Percentiles rank a stretch among this genome's conserved stretches.
These are phyloP conservation scores for Pittosporum tobira DNA, from an alignment of 129 eudicot species.

Conservation along the genomic window DNA sequence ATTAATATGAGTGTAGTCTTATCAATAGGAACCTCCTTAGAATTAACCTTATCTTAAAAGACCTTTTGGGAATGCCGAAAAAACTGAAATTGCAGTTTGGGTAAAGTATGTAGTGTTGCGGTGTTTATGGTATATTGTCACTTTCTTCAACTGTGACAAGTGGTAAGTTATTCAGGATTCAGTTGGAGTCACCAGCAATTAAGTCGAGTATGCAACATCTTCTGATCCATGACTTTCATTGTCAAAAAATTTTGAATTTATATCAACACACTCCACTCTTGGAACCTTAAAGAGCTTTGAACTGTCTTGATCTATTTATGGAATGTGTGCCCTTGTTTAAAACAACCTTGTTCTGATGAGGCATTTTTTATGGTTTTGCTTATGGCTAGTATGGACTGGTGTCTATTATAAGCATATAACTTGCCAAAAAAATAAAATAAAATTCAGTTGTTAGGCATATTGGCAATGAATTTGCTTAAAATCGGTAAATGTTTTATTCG, in stretches of 20 bases:
- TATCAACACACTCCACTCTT: neutral
- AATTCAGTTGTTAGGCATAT: neutral
- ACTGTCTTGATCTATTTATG: neutral
- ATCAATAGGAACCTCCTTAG: neutral
- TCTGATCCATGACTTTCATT: neutral
- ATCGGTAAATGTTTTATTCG: too few relatives aligned
- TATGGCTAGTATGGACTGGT: too few relatives aligned
- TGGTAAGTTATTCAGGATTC: slow-evolving; percentile 7
- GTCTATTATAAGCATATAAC: too few relatives aligned
- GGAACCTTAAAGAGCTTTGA: too few relatives aligned
- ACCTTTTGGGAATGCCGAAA: neutral
- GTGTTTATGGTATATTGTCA: neutral
- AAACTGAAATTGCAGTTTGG: neutral
- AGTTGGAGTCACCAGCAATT: neutral
- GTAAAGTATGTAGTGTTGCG: neutral
- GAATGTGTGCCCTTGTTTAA: too few relatives aligned
- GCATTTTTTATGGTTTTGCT: too few relatives aligned
- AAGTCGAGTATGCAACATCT: neutral
- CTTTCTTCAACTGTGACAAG: neutral
- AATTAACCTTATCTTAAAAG: neutral
- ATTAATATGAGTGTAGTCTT: neutral
- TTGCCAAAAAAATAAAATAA: too few relatives aligned
- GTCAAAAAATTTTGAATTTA: neutral
- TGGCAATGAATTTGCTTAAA: neutral
- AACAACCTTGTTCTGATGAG: too few relatives aligned